Conservation (phyloP, 257 asterid genomes). For the Salvia hispanica region DNA sequence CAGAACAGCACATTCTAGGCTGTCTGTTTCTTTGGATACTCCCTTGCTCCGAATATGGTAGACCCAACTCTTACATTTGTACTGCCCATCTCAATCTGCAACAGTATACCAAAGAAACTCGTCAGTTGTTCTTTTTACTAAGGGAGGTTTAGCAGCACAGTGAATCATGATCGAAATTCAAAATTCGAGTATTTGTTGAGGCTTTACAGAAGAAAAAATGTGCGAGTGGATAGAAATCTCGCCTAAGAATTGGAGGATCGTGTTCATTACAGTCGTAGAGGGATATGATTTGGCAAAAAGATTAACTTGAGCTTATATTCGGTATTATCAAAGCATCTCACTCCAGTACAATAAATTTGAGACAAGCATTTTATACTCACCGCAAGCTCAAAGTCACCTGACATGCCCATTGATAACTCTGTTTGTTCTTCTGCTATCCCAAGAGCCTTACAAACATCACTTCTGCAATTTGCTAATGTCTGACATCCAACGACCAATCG, state of each 20-base stretch:
- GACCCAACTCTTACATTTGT: constrained; percentile 94
- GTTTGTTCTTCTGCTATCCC: constrained; percentile 74
- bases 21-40: constrained; percentile 60
- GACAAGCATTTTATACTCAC: constrained; percentile 49
- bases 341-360: neutral
- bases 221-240: neutral
- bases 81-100: constrained; percentile 96
- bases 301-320: neutral
- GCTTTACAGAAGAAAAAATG: neutral
- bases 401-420: constrained; percentile 98
- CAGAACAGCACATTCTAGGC: constrained; percentile 25
- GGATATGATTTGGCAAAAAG: neutral
- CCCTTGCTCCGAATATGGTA: constrained; percentile 96
- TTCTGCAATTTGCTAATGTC: constrained; percentile 81
- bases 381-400: constrained; percentile 94
- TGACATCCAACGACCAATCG: constrained; percentile 38
- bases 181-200: neutral
- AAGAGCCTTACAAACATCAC: constrained; percentile 71
- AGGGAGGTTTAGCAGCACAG: neutral
- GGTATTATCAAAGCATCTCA: neutral
- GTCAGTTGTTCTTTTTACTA: no score
- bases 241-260: neutral
- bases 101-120: constrained; percentile 16
- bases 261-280: neutral
- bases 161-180: neutral